These are phyloP conservation scores for Aegle marmelos DNA, from an alignment of 345 rosid species.

Conservation along the genomic window DNA sequence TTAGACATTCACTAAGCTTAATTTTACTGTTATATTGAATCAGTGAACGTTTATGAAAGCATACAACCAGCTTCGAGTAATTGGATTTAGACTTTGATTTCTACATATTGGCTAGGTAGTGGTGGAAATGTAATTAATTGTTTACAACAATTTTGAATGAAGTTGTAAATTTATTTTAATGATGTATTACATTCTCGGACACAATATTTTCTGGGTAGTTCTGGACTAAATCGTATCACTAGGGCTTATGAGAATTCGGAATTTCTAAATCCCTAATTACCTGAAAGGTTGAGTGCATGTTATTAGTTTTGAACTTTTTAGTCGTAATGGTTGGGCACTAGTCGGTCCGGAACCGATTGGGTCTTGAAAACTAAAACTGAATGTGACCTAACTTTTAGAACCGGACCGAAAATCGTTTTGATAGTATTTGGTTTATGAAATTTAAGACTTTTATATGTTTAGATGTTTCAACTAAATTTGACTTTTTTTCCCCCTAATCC, in stretches of 20 bases:
- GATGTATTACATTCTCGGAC: not conserved
- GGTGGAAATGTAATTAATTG: conserved; percentile 10
- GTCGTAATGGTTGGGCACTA: no score
- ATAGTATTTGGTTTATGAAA: no score
- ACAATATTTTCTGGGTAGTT: not conserved
- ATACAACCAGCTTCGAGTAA: not conserved
- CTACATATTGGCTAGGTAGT: not conserved
- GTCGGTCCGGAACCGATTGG: no score
- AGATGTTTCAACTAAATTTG: no score
- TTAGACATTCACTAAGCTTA: conserved; percentile 1
- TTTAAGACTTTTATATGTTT: no score
- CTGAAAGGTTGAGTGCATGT: not conserved
- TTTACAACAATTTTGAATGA: conserved; percentile 2
- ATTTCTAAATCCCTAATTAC: not conserved
- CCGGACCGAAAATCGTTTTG: no score
- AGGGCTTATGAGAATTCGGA: not conserved
- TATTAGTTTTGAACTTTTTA: not conserved
- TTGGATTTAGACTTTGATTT: conserved; percentile 1
- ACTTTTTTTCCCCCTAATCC: no score
- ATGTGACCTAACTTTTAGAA: no score
- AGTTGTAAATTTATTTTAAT: not conserved
- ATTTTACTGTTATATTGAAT: conserved; percentile 1
- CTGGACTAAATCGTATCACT: not conserved
- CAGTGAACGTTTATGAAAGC: not conserved
- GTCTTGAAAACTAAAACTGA: no score